Percentiles rank a stretch among this genome's conserved stretches.
phyloP scores from a whole-genome alignment of 1,284 basidiomycete species.

The Ustilago cynodontis region DNA sequence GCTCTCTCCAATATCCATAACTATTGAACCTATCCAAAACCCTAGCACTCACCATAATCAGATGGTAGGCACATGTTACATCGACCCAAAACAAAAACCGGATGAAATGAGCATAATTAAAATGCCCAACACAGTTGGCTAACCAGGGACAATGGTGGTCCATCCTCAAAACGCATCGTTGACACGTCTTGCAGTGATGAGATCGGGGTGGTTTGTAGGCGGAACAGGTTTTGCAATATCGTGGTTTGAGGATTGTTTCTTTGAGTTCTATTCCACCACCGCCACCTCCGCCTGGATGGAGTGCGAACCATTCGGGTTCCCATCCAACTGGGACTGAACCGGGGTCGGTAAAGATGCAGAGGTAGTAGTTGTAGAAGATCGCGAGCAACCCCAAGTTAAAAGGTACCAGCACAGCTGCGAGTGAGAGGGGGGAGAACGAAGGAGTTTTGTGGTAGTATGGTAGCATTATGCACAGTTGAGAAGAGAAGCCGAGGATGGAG shows the following conservation, averaged over 20 bases:
- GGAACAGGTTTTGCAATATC: conserved; percentile 63
- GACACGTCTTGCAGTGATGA: conserved; percentile 69
- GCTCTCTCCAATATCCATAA: conserved; percentile 75
- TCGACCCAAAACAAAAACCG: conserved; percentile 79
- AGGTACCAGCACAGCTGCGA: conserved; percentile 80
- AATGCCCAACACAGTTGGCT: conserved; percentile 73
- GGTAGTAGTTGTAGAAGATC: conserved; percentile 63
- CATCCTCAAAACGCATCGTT: conserved; percentile 65
- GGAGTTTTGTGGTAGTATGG: conserved; percentile 59
- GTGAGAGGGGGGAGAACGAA: conserved; percentile 72
- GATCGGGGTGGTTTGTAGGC: conserved; percentile 66
- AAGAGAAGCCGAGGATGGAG: conserved; percentile 55
- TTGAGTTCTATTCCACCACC: conserved; percentile 52
- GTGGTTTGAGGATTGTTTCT: conserved; percentile 33
- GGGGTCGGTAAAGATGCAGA: conserved; percentile 57
- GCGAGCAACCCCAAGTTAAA: conserved; percentile 79
- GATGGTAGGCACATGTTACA: conserved; percentile 76
- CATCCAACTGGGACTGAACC: conserved; percentile 61
- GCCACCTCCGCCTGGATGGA: no score
- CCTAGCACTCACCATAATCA: conserved; percentile 49
- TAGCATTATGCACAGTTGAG: conserved; percentile 61
- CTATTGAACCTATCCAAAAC: conserved; percentile 60
- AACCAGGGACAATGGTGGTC: conserved; percentile 74
- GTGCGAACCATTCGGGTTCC: conserved; percentile 54
- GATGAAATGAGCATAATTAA: conserved; percentile 70